Conservation (phyloP, 208 protist genomes). For the Naegleria gruberi region DNA sequence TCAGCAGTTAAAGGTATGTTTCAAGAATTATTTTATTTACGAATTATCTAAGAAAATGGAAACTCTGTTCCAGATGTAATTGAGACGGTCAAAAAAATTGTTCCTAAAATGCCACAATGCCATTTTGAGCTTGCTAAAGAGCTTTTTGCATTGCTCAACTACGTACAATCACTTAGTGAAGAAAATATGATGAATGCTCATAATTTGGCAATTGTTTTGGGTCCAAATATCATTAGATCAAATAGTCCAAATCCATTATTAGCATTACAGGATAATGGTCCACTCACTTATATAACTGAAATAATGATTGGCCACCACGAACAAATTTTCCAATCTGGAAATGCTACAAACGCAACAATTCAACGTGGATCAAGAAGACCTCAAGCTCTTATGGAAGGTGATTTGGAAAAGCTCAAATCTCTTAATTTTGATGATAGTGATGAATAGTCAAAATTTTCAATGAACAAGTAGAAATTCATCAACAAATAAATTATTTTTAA, state of each 20-base stretch:
- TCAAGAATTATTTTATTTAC: not conserved
- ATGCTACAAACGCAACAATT: not conserved
- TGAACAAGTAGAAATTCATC: too few relatives aligned
- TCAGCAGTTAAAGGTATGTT: not conserved
- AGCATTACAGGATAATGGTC: not conserved
- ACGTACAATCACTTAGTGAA: not conserved
- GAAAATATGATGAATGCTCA: not conserved
- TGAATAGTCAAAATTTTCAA: too few relatives aligned
- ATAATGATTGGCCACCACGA: not conserved
- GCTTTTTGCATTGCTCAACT: not conserved
- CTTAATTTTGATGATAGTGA: not conserved
- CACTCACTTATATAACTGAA: not conserved
- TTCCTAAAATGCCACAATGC: not conserved
- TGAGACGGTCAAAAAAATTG: not conserved
- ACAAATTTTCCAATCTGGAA: not conserved
- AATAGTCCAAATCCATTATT: not conserved
- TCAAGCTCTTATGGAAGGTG: not conserved
- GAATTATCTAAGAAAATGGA: not conserved
- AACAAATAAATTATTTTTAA: too few relatives aligned
- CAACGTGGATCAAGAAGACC: not conserved
- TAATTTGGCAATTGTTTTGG: conserved; percentile 19
- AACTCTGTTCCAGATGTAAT: not conserved
- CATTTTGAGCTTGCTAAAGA: not conserved
- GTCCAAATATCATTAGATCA: conserved; percentile 19
- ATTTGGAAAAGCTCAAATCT: not conserved